phyloP scores from a whole-genome alignment of 1,284 basidiomycete species.

The Ganoderma leucocontextum region DNA sequence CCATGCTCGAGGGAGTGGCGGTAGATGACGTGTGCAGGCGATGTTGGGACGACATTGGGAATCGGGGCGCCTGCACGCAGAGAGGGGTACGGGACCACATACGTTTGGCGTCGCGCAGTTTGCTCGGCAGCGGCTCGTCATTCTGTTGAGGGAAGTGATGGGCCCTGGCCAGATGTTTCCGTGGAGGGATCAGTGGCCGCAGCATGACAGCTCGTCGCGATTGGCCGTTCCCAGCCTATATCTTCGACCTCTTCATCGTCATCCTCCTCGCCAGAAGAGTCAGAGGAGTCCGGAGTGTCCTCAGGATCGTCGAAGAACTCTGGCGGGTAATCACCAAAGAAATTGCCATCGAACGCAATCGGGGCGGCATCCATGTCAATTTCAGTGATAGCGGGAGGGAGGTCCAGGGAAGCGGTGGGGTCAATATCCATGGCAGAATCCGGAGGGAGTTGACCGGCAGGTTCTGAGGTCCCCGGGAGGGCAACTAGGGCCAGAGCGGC shows the following conservation, averaged over 20 bases:
- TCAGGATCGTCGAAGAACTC: too few species aligned
- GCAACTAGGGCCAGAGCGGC: too few species aligned
- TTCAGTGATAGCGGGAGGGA: not conserved
- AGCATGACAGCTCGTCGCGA: too few species aligned
- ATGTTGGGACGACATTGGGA: not conserved
- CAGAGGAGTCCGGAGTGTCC: too few species aligned
- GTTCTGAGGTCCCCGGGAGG: too few species aligned
- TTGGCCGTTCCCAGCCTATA: not conserved
- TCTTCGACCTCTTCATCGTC: conserved; percentile 1
- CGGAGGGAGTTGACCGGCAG: too few species aligned
- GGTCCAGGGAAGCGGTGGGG: too few species aligned
- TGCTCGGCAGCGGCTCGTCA: not conserved
- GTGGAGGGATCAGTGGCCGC: not conserved
- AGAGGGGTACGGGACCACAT: not conserved
- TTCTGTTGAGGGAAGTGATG: too few species aligned
- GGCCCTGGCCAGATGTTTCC: not conserved
- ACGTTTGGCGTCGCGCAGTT: not conserved
- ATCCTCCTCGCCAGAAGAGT: not conserved
- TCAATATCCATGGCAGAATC: too few species aligned
- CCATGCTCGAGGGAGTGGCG: not conserved
- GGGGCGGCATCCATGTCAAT: not conserved
- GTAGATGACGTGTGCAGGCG: not conserved
- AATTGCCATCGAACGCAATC: conserved; percentile 9
- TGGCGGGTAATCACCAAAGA: conserved; percentile 9
- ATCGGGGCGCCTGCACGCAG: conserved; percentile 1